Evolutionary conservation across 106 monocot genomes (phyloP).

Genomic region (Acanthochlamys bracteata): DNA sequence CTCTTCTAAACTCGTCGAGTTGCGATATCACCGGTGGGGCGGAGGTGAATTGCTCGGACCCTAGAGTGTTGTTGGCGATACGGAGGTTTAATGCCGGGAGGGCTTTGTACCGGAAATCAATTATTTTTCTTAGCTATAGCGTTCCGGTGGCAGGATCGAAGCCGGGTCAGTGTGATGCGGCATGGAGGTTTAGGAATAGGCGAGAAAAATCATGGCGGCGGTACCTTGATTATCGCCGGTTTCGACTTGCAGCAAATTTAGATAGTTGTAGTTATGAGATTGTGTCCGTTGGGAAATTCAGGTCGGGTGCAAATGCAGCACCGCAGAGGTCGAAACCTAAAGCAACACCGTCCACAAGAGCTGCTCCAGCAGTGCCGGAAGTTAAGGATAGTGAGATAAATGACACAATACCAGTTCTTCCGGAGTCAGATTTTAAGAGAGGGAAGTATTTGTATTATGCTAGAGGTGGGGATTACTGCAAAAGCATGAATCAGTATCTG

Average conservation of each 20-base stretch:
- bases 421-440: slow-evolving; percentile 48
- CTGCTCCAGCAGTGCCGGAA: not conserved
- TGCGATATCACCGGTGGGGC: slow-evolving; percentile 19
- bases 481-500: slow-evolving; percentile 45
- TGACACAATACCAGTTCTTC: slow-evolving; percentile 57
- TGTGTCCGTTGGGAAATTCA: slow-evolving; percentile 40
- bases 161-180: slow-evolving; percentile 56
- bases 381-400: slow-evolving; percentile 49
- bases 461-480: slow-evolving; percentile 56
- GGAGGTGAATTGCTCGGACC: slow-evolving; percentile 62
- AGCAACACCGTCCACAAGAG: not conserved
- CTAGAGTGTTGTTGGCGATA: slow-evolving; percentile 41
- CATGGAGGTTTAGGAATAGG: slow-evolving; percentile 81
- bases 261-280: slow-evolving; percentile 55
- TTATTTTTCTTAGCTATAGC: slow-evolving; percentile 67
- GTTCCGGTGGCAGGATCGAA: slow-evolving; percentile 52
- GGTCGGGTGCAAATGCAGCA: slow-evolving; percentile 53
- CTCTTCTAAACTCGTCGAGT: not conserved
- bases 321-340: not conserved
- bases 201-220: slow-evolving; percentile 81
- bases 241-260: slow-evolving; percentile 27
- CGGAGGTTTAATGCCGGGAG: slow-evolving; percentile 28
- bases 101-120: slow-evolving; percentile 28
- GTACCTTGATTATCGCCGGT: slow-evolving; percentile 81
- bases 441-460: slow-evolving; percentile 68